Base-by-base conservation (phyloP, 768 basidiomycete genomes). In the Mycena crocata region DNA sequence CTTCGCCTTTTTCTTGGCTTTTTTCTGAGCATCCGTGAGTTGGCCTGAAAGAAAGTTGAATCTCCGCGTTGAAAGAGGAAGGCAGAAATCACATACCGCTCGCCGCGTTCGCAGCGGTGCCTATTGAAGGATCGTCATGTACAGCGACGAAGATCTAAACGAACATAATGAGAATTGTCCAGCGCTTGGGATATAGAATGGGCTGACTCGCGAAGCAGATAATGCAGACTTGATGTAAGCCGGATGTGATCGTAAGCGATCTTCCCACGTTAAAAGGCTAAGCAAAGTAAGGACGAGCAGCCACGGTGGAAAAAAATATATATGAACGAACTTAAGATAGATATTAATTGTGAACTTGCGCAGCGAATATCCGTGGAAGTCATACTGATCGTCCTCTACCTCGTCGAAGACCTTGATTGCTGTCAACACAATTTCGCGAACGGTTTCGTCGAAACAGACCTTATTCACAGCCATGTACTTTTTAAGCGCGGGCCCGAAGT, bases 281-380 rank as follows among this genome's bases (percentile, higher is more conserved):
- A 26, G 34, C 60, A 72, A 59, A 57, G 42, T 58, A 17, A 35
- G 65, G 26, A 51, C n/a, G 40, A 31, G 46, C 62, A 26, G 12
- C 1, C 3, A 5, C 21, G 42, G n/a, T 13, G n/a, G n/a, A n/a
- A n/a, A 55, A 21, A 21, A 31, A 48, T 58, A 40, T 19, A 31
- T 12, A 23, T 15, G 30, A 10, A 81, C 92, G 66, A 71, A 98
- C 97, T 89, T 88, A 57, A 93, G 66, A 76, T 99, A 99, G 15
- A 94, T 88, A 57, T 90, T 91, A 35, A 99, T 80, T 10, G 93
- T 97, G 72, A 90, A 93, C 72, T 93, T 95, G 57, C 98, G 90
- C 70, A 98, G 70, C 70, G 94, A 94, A 77, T 98, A 99, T 9
- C 92, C 89, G 76, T 99, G 98, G 85, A 99, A 99, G 78, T 99